Evolutionary conservation across 352 stramenopile genomes (phyloP).

Genomic region (Globisporangium orthogonon): DNA sequence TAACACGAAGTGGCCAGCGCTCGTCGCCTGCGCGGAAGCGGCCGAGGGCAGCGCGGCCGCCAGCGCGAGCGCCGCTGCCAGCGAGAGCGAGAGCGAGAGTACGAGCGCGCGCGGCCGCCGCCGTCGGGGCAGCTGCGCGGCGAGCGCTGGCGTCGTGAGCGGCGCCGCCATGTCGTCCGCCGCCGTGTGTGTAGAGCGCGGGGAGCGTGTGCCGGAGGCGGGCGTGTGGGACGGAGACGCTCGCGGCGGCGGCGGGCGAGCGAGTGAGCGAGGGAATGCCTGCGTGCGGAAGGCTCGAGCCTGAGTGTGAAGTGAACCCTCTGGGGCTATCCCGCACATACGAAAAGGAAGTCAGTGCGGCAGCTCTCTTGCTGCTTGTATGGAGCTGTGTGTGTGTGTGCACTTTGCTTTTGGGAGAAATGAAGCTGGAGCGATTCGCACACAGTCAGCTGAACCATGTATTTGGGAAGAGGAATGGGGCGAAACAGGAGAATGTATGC

Average conservation of each 20-base stretch:
- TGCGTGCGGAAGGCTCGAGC: background rate
- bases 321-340: no score
- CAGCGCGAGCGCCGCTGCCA: background rate
- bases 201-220: no score
- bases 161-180: background rate
- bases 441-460: no score
- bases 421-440: no score
- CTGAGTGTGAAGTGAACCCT: background rate
- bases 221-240: background rate
- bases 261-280: background rate
- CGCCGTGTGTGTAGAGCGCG: no score
- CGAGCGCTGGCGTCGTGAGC: no score
- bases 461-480: no score
- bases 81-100: background rate
- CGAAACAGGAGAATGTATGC: no score
- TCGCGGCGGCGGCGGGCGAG: background rate
- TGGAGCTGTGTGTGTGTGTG: no score
- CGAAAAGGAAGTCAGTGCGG: no score
- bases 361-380: no score
- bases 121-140: background rate
- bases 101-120: background rate
- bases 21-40: background rate
- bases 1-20: slow-evolving; percentile 22
- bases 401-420: no score
- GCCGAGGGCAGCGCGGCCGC: background rate